Conservation (phyloP, 176 grass and related monocot genomes). For the Eragrostis curvula region DNA sequence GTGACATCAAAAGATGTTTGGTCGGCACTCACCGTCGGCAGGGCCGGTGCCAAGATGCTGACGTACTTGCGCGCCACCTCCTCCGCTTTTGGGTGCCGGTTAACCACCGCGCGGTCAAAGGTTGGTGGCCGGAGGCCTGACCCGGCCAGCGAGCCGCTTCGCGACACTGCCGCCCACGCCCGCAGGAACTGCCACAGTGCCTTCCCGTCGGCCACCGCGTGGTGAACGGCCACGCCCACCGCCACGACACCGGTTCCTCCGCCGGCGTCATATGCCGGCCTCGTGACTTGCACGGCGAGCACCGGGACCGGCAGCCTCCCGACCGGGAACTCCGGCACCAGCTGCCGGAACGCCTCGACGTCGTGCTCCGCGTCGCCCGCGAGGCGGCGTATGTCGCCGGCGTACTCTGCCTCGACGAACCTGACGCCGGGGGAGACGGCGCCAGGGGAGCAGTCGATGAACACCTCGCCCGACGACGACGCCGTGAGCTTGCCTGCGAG, state of each 20-base stretch:
- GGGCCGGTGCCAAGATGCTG: conserved; percentile 25
- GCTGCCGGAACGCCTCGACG: conserved; percentile 40
- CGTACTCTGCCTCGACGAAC: conserved; percentile 53
- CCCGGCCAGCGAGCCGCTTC: background rate
- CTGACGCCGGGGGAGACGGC: conserved; percentile 16
- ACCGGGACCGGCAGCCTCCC: conserved; percentile 24
- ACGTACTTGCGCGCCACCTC: conserved; percentile 8
- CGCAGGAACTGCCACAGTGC: conserved; percentile 62
- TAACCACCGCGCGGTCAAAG: conserved; percentile 44
- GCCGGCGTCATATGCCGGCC: background rate
- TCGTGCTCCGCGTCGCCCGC: conserved; percentile 40
- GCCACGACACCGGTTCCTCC: background rate
- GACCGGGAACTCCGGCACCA: conserved; percentile 41
- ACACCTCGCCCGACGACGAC: background rate
- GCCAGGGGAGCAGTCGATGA: conserved; percentile 37
- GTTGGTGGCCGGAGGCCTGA: background rate
- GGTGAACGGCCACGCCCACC: conserved; percentile 54
- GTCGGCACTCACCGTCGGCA: conserved; percentile 23
- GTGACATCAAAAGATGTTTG: background rate
- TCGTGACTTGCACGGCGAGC: conserved; percentile 59
- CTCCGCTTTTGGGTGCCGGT: conserved; percentile 32
- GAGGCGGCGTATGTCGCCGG: conserved; percentile 36
- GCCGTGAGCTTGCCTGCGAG: conserved; percentile 25
- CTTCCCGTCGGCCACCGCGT: conserved; percentile 43
- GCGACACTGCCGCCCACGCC: conserved; percentile 46